Evolutionary conservation across 2,329 filamentous ascomycete genomes (phyloP), one percentile per base, ranked within the genome.

Genomic region (Corinectria fuckeliana): DNA sequence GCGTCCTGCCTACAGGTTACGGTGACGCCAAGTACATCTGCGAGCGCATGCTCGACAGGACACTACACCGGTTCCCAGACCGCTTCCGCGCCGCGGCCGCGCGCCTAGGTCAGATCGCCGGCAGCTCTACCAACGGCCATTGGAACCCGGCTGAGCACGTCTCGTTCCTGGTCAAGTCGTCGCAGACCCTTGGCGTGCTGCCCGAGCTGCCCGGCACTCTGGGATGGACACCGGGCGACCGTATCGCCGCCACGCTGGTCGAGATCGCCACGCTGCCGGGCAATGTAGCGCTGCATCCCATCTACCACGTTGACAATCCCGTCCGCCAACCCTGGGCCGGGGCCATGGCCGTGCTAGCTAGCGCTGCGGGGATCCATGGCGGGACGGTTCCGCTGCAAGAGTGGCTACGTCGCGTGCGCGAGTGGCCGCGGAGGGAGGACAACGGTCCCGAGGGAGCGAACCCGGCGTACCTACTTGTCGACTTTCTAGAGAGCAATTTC

Each of bases 61-160:
- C 83, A 0, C 68, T 85, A 1, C 77, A 79, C 56, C 65, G 71
- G n/a, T 67, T 80, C 58, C 77, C 78, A 0, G 56, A 74, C 1
- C 70, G 63, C 1, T 83, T 85, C 71, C 76, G 76, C 13, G 59
- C 79, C 1, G 81, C 78, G 74, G 70, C 69, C 0, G 77, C 81
- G 0, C 77, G 84, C 0, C 73, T 79, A 0, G 85, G 81, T 0
- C 85, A 87, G 67, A 81, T 87, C 38, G 75, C 83, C 1, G 85
- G 85, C 0, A 81, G 78, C 0, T 77, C 66, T 3, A 74, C 57
- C 0, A 84, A 72, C 54, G 84, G 83, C 0, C 80, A 80, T 63
- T 87, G 84, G 85, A 86, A 86, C 61, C 71, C 77, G 0, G 74
- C 75, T 32, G 82, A 86, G 64, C 81, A 85, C 60, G 70, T 85